A percentile compares a stretch with the other conserved stretches of the same genome.
These are phyloP conservation scores for Pseudogymnoascus destructans DNA, from an alignment of 2,329 filamentous ascomycete genomes.

Conservation along the genomic window DNA sequence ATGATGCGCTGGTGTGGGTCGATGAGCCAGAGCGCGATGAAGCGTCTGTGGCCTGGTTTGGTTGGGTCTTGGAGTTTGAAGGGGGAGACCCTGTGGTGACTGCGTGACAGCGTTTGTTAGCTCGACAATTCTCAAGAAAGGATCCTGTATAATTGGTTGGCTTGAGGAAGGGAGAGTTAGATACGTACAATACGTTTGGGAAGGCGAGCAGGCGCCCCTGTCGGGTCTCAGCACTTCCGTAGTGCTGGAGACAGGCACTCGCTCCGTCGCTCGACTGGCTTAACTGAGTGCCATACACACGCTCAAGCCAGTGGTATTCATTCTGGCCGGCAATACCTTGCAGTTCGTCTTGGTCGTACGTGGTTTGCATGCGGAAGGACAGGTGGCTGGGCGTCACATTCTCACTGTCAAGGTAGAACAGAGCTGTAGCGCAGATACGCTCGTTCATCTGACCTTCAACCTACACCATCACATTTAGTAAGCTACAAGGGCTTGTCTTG, in stretches of 20 bases:
- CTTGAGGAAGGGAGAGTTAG: neutral
- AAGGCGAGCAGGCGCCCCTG: constrained; percentile 33
- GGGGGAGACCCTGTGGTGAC: constrained; percentile 37
- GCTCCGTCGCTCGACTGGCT: constrained; percentile 18
- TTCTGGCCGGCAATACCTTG: constrained; percentile 10
- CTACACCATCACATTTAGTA: constrained; percentile 16
- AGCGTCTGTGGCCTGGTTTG: constrained; percentile 40
- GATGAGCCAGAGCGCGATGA: constrained; percentile 45
- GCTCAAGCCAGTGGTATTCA: constrained; percentile 14
- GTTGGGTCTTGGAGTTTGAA: constrained; percentile 37
- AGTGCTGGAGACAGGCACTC: constrained; percentile 27
- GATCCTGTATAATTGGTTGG: neutral
- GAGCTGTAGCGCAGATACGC: constrained; percentile 39
- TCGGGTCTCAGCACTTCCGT: constrained; percentile 28
- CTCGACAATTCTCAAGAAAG: constrained; percentile 17
- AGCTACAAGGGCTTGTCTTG: neutral
- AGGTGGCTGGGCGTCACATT: constrained; percentile 35
- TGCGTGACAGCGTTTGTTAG: constrained; percentile 16
- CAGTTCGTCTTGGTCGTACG: constrained; percentile 16
- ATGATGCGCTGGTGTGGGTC: constrained; percentile 40
- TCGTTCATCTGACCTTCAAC: constrained; percentile 36
- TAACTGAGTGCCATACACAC: constrained; percentile 13
- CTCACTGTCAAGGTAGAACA: constrained; percentile 37
- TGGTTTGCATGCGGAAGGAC: constrained; percentile 29
- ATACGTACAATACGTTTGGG: constrained; percentile 25